A percentile compares a stretch with the other conserved stretches of the same genome.
Conservation (phyloP, 2,329 filamentous ascomycete species). For the Whalleya microplaca region DNA sequence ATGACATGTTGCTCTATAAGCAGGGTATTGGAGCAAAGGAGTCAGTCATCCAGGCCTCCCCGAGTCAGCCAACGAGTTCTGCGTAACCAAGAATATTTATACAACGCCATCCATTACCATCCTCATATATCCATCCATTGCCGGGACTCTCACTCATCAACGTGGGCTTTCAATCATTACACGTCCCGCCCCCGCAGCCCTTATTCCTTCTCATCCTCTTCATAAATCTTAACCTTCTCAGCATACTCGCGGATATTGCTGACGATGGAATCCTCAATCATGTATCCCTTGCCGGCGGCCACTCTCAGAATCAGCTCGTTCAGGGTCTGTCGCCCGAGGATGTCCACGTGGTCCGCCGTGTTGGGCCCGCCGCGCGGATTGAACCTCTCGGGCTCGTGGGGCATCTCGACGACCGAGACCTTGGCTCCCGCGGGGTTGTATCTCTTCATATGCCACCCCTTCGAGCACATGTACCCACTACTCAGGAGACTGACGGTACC, state of each 20-base stretch:
- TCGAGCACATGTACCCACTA: slow-evolving; percentile 94
- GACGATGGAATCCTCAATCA: slow-evolving; percentile 75
- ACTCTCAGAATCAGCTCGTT: slow-evolving; percentile 90
- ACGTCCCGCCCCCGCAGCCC: too few species aligned
- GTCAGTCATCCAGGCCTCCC: not conserved
- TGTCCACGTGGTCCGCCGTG: slow-evolving; percentile 92
- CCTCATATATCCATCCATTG: not conserved
- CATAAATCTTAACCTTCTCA: slow-evolving; percentile 79
- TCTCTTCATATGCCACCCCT: slow-evolving; percentile 89
- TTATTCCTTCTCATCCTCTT: slow-evolving; percentile 51
- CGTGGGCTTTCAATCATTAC: slow-evolving; percentile 1
- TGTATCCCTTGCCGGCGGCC: slow-evolving; percentile 80
- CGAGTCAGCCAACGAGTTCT: not conserved
- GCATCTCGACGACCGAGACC: slow-evolving; percentile 92
- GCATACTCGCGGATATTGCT: slow-evolving; percentile 85
- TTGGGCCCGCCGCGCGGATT: slow-evolving; percentile 75
- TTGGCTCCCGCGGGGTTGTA: slow-evolving; percentile 87
- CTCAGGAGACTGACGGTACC: slow-evolving; percentile 94
- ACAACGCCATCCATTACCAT: not conserved
- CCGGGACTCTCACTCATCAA: too few species aligned
- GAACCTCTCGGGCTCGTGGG: slow-evolving; percentile 91
- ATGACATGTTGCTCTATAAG: not conserved
- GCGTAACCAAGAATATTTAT: not conserved
- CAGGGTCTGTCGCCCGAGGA: slow-evolving; percentile 82
- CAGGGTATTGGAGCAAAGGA: not conserved